Evolutionary conservation across 2,329 filamentous ascomycete species (phyloP).

Genomic region (Colletotrichum falcatum): DNA sequence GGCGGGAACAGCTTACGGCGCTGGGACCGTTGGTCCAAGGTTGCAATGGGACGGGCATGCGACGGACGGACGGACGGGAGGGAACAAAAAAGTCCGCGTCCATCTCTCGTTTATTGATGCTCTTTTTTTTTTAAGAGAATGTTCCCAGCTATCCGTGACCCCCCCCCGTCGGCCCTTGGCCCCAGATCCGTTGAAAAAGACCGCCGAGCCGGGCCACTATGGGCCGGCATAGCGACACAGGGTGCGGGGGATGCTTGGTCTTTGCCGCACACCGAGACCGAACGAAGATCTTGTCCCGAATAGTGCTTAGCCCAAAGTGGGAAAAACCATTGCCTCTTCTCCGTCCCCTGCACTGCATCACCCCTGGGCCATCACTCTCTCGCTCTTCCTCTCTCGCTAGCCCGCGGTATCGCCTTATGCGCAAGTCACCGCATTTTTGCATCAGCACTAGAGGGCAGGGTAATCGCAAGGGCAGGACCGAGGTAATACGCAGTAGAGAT

Average conservation of each 20-base stretch:
- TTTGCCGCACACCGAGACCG: background rate
- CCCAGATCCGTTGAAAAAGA: background rate
- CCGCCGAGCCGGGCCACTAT: background rate
- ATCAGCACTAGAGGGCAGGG: background rate
- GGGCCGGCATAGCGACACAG: background rate
- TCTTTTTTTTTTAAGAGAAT: too few species aligned
- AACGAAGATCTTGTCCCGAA: constrained; percentile 17
- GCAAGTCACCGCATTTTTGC: background rate
- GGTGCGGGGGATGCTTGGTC: too few species aligned
- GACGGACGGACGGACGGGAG: background rate
- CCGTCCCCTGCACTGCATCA: too few species aligned
- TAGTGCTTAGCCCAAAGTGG: background rate
- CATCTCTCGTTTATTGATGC: background rate
- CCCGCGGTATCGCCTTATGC: background rate
- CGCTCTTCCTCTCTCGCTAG: background rate
- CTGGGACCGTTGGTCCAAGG: constrained; percentile 10
- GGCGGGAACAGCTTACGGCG: background rate
- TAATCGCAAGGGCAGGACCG: background rate
- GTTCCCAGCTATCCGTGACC: too few species aligned
- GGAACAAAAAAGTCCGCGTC: background rate
- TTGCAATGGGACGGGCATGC: too few species aligned
- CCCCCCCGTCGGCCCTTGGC: background rate
- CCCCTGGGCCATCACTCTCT: too few species aligned
- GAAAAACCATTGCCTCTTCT: background rate
- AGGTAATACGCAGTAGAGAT: too few species aligned